Percentiles rank a stretch among this genome's conserved stretches.
Conservation (phyloP, 2,329 filamentous ascomycete species). For the Nothophoma quercina region DNA sequence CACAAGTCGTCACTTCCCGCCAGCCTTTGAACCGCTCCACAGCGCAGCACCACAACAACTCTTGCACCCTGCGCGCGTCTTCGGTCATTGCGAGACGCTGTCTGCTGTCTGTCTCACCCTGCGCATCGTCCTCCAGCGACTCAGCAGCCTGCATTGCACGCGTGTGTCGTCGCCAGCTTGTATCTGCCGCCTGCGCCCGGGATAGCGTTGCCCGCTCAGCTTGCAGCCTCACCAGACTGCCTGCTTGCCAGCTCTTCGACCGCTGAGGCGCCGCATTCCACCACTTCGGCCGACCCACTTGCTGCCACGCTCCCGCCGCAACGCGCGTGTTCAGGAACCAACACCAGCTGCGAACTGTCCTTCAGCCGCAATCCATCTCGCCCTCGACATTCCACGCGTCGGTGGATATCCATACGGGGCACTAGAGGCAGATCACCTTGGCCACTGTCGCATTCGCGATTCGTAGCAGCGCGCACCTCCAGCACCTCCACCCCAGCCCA, state of each 20-base stretch:
- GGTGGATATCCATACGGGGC: conserved; percentile 13
- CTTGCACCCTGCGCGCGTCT: conserved; percentile 6
- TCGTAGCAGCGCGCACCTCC: conserved; percentile 18
- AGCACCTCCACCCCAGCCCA: conserved; percentile 14
- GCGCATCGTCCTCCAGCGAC: background rate
- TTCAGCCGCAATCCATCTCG: conserved; percentile 9
- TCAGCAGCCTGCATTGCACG: conserved; percentile 1
- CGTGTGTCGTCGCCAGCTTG: conserved; percentile 1
- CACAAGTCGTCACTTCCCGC: conserved; percentile 19
- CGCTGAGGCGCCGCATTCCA: conserved; percentile 25
- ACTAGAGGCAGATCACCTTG: conserved; percentile 23
- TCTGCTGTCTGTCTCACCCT: background rate
- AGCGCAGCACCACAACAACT: conserved; percentile 18
- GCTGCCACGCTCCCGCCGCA: conserved; percentile 18
- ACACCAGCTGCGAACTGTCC: conserved; percentile 7
- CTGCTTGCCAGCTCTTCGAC: conserved; percentile 16
- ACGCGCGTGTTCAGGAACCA: conserved; percentile 10
- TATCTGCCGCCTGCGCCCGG: conserved; percentile 9
- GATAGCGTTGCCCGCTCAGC: conserved; percentile 15
- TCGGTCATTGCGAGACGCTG: conserved; percentile 7
- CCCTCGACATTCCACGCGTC: conserved; percentile 10
- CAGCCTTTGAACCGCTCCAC: conserved; percentile 12
- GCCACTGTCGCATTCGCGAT: conserved; percentile 20
- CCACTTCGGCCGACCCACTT: conserved; percentile 21
- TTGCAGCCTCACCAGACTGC: conserved; percentile 24